phyloP scores from a whole-genome alignment of 1,284 basidiomycete genomes.

The Ceratobasidium papillatum region DNA sequence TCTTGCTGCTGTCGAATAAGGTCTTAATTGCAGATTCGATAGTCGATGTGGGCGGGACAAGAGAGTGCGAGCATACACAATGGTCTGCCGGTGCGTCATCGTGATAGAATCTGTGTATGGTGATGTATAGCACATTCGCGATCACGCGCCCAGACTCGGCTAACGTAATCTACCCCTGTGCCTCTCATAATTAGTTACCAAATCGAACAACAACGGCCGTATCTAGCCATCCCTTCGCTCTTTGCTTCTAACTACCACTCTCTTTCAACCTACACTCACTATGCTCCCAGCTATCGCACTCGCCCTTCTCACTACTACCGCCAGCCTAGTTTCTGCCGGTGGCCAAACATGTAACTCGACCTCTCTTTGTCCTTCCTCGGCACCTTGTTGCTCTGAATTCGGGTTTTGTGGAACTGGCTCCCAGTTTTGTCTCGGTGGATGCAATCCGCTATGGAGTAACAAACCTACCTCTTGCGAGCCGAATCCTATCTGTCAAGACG shows the following conservation, averaged over 20 bases:
- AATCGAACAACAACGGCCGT: constrained; percentile 10
- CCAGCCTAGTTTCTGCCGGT: constrained; percentile 7
- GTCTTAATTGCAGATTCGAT: background rate
- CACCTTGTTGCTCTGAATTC: constrained; percentile 46
- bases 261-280: background rate
- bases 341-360: constrained; percentile 41
- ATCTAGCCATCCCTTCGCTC: background rate
- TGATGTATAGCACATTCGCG: background rate
- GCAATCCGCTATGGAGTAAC: constrained; percentile 71
- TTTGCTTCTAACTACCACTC: constrained; percentile 11
- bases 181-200: constrained; percentile 15
- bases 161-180: constrained; percentile 8
- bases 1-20: constrained; percentile 2
- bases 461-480: constrained; percentile 72
- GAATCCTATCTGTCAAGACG: constrained; percentile 72
- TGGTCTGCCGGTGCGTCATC: constrained; percentile 14
- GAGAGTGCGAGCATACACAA: constrained; percentile 8
- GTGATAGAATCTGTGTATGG: background rate
- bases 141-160: background rate
- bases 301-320: background rate
- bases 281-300: constrained; percentile 16
- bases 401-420: constrained; percentile 41
- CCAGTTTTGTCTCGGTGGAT: constrained; percentile 78
- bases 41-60: constrained; percentile 5
- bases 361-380: constrained; percentile 18